A percentile compares a stretch with the other conserved stretches of the same genome.
These are phyloP conservation scores for Thozetella sp. DNA, from an alignment of 495 filamentous ascomycete species.

Conservation along the genomic window DNA sequence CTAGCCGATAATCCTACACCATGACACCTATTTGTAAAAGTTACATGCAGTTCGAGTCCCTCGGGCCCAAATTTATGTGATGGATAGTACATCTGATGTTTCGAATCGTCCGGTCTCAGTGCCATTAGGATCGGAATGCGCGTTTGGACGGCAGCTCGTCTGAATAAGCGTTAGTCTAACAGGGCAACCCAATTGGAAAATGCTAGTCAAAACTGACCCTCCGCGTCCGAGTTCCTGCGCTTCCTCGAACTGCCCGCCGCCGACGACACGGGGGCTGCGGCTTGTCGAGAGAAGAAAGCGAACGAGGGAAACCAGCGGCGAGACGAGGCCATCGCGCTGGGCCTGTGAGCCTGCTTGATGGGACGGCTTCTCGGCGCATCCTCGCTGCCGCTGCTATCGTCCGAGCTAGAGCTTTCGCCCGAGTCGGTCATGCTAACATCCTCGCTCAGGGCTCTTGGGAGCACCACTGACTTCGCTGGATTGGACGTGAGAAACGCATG, in stretches of 20 bases:
- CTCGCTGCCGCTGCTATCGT: slow-evolving; percentile 3
- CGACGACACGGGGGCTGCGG: neutral
- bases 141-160: neutral
- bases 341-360: neutral
- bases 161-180: neutral
- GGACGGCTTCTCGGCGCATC: neutral
- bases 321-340: neutral
- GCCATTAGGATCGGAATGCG: neutral
- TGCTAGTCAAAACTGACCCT: neutral
- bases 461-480: neutral
- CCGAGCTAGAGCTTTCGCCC: neutral
- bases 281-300: neutral
- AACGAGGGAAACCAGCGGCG: neutral
- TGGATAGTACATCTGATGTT: too few relatives aligned
- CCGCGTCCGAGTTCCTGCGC: neutral
- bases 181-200: neutral
- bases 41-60: too few relatives aligned
- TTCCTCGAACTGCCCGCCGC: neutral
- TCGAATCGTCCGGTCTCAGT: neutral
- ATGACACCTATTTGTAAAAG: too few relatives aligned
- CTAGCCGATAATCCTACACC: too few relatives aligned
- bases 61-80: too few relatives aligned
- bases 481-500: neutral
- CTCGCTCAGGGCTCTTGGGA: neutral
- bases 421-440: neutral